phyloP scores from a whole-genome alignment of 192 early-diverging fungal species.

The Allomyces macrogynus region DNA sequence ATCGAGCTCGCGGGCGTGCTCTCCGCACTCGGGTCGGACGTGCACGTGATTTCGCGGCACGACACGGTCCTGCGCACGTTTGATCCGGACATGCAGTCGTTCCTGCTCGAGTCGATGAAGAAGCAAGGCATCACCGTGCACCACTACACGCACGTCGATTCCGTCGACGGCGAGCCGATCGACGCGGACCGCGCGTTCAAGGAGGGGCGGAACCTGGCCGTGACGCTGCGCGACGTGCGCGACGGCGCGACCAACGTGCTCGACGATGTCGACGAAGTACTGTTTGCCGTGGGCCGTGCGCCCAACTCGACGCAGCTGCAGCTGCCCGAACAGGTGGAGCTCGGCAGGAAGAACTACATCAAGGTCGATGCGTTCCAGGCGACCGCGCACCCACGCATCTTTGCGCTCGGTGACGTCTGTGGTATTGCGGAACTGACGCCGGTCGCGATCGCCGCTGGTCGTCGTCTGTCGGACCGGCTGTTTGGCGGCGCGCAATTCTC shows the following conservation, averaged over 20 bases:
- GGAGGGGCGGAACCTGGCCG: constrained; percentile 5
- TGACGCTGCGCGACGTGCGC: not conserved
- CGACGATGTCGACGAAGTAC: constrained; percentile 56
- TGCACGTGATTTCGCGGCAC: constrained; percentile 69
- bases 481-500: constrained; percentile 60
- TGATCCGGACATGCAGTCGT: constrained; percentile 62
- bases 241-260: constrained; percentile 6
- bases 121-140: constrained; percentile 64
- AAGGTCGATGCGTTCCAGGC: constrained; percentile 71
- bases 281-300: constrained; percentile 79
- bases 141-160: constrained; percentile 32
- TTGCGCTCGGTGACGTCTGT: constrained; percentile 86
- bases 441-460: constrained; percentile 90
- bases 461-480: constrained; percentile 69
- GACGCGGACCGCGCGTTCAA: constrained; percentile 28
- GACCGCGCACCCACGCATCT: constrained; percentile 45
- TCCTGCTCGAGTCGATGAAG: constrained; percentile 54
- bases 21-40: constrained; percentile 62
- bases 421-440: constrained; percentile 83
- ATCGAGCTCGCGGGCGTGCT: constrained; percentile 91
- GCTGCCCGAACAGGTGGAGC: constrained; percentile 32
- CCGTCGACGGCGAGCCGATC: constrained; percentile 31
- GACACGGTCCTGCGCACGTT: constrained; percentile 66
- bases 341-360: constrained; percentile 56
- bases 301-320: constrained; percentile 56